Evolutionary conservation across 257 asterid genomes (phyloP), one percentile per base, ranked within the genome.

Genomic region (Cinchona pubescens): DNA sequence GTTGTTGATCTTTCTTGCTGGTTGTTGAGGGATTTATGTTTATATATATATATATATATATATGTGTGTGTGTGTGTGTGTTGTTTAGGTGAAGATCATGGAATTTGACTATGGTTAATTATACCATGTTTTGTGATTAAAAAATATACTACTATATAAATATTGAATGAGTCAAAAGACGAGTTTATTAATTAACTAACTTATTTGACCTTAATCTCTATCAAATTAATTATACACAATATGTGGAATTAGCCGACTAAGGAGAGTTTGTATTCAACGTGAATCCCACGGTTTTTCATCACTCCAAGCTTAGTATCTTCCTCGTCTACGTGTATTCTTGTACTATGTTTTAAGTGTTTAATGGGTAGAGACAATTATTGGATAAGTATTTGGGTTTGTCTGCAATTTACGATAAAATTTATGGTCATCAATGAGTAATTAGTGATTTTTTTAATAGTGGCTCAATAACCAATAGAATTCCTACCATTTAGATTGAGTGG

Each of bases 101-200:
- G 79, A 58, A 73, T 81, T 77, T 68, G 66, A 78, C 76, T 19
- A 45, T 74, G 79, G 64, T 58, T n/a, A n/a, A n/a, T n/a, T 37
- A 15, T 38, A 59, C 32, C 16, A 30, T 30, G 67, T 61, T 55
- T 51, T 35, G 13, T 23, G 29, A 4, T 42, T 23, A 15, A 12
- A 6, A 58, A 46, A 32, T 48, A 3, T 51, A 58, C 67, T 81
- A n/a, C n/a, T n/a, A n/a, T n/a, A n/a, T n/a, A 23, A 25, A 30
- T 53, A 45, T 72, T 49, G 80, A 65, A 72, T 27, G 25, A 56
- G 76, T 37, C 75, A 34, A 30, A 70, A 37, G 48, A 69, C 60
- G 42, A 11, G 10, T 7, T 71, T n/a, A 62, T 70, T 1, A n/a
- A n/a, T 70, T 49, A n/a, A n/a, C n/a, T n/a, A n/a, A n/a, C 55